A percentile compares a stretch with the other conserved stretches of the same genome.
Conservation (phyloP, 2,329 filamentous ascomycete species). For the Colletotrichum melonis region DNA sequence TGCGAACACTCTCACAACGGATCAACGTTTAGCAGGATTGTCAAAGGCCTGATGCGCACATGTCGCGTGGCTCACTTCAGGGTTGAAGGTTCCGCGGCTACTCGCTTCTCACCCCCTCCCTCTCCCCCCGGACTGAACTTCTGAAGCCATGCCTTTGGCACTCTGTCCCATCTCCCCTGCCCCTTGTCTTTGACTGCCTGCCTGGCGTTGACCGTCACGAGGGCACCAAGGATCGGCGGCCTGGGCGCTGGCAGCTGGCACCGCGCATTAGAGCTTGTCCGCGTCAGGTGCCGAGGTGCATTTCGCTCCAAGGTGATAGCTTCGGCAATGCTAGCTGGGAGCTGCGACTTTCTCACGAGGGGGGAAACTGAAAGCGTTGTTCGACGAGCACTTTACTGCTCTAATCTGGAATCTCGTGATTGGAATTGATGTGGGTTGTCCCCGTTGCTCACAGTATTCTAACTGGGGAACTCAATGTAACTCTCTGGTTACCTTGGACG, state of each 20-base stretch:
- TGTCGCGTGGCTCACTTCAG: slow-evolving; percentile 19
- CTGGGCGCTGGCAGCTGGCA: slow-evolving; percentile 28
- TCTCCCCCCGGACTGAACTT: no score
- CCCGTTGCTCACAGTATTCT: not conserved
- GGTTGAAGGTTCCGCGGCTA: slow-evolving; percentile 4
- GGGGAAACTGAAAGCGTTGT: no score
- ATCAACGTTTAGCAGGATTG: slow-evolving; percentile 10
- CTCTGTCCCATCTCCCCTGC: not conserved
- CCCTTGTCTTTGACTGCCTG: not conserved
- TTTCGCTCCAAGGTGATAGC: not conserved
- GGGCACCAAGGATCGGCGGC: slow-evolving; percentile 21
- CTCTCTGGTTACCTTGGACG: not conserved
- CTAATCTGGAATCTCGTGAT: not conserved
- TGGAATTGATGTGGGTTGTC: not conserved
- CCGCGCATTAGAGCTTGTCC: not conserved
- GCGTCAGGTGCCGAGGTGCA: slow-evolving; percentile 28
- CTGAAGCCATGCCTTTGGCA: no score
- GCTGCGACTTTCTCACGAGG: not conserved
- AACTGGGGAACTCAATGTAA: not conserved
- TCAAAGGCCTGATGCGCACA: slow-evolving; percentile 12
- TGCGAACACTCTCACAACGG: not conserved
- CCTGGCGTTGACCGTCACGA: slow-evolving; percentile 27
- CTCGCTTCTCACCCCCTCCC: not conserved
- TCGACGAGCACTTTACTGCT: no score
- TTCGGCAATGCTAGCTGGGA: not conserved